A percentile compares a stretch with the other conserved stretches of the same genome.
phyloP scores from a whole-genome alignment of 805 yeast species.

The Cyberlindnera sargentensis region DNA sequence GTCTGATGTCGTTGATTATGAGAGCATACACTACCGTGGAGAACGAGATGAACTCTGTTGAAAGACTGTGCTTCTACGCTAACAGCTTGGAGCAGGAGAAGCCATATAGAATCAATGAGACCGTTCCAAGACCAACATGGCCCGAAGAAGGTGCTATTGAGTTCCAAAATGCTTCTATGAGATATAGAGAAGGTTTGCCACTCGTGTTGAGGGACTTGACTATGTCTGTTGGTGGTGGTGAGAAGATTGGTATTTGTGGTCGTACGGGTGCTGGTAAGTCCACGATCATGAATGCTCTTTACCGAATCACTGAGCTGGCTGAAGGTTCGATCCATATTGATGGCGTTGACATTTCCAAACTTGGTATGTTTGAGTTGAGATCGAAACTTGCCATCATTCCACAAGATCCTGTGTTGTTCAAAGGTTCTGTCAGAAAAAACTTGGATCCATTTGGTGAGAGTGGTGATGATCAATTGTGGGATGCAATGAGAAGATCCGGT shows the following conservation, averaged over 20 bases:
- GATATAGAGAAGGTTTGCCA: constrained; percentile 62
- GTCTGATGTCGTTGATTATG: constrained; percentile 51
- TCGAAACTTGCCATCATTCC: constrained; percentile 75
- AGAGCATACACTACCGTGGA: constrained; percentile 63
- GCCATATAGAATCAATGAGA: constrained; percentile 35
- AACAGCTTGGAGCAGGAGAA: constrained; percentile 63
- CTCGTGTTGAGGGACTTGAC: constrained; percentile 52
- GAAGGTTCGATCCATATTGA: constrained; percentile 55
- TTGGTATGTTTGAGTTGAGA: constrained; percentile 66
- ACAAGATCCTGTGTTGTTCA: constrained; percentile 81
- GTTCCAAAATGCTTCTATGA: constrained; percentile 49
- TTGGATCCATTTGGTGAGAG: constrained; percentile 66
- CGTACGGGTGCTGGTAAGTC: constrained; percentile 73
- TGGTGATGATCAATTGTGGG: constrained; percentile 59
- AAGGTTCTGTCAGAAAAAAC: constrained; percentile 70
- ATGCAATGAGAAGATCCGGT: constrained; percentile 48
- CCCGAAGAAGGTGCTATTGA: constrained; percentile 53
- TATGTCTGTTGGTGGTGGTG: constrained; percentile 42
- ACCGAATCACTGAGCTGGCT: constrained; percentile 55
- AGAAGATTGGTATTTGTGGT: constrained; percentile 60
- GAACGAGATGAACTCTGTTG: constrained; percentile 54
- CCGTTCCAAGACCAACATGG: constrained; percentile 51
- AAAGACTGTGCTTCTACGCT: constrained; percentile 63
- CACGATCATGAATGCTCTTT: constrained; percentile 65
- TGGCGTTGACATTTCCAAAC: constrained; percentile 52